These are phyloP conservation scores for Aspergillus sp. DNA, from an alignment of 2,329 filamentous ascomycete species.

Conservation along the genomic window DNA sequence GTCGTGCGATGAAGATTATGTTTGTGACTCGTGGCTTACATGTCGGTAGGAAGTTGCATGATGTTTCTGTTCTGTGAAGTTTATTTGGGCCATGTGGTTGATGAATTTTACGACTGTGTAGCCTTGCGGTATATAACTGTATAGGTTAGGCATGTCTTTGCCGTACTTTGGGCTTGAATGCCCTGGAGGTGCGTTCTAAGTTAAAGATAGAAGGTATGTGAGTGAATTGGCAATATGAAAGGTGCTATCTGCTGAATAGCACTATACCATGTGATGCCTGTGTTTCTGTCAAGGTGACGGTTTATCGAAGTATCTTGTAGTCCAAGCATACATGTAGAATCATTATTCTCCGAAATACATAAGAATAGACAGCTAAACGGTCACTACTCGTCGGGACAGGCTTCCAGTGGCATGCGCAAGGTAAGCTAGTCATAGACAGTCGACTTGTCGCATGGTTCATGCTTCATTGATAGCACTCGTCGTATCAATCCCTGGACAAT, in stretches of 20 bases:
- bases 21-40: neutral
- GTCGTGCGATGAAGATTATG: neutral
- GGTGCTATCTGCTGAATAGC: no score
- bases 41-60: neutral
- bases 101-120: neutral
- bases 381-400: slow-evolving; percentile 49
- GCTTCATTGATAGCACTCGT: neutral
- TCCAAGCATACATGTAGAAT: no score
- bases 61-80: neutral
- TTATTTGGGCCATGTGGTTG: neutral
- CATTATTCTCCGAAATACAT: no score
- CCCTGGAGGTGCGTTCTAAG: no score
- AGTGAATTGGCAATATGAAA: no score
- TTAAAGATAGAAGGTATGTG: no score
- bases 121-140: neutral
- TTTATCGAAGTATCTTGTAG: no score
- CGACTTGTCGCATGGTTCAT: slow-evolving; percentile 48
- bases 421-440: slow-evolving; percentile 56
- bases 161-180: no score
- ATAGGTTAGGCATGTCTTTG: no score
- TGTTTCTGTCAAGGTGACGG: no score
- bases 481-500: slow-evolving; percentile 34
- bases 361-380: neutral
- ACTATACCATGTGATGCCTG: no score
- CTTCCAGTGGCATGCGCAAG: slow-evolving; percentile 49